Evolutionary conservation across 164 flowering plant genomes (phyloP).

Genomic region (Tinospora cordifolia): DNA sequence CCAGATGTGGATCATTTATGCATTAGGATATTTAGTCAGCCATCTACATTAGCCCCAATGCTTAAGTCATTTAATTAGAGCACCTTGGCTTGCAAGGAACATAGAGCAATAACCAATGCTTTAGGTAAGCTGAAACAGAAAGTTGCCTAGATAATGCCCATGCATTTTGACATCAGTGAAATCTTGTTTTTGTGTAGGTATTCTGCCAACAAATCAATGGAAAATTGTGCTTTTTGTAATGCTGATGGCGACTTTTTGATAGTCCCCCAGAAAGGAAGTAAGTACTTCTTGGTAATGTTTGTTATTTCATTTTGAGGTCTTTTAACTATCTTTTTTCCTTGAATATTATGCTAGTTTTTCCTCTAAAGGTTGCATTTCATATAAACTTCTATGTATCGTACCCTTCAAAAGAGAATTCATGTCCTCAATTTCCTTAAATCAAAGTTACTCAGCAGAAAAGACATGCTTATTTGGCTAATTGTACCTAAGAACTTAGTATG

Average conservation of each 20-base stretch:
- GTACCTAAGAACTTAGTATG: no score
- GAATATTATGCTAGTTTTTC: neutral
- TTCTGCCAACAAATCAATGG: slow-evolving; percentile 87
- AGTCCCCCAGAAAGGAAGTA: slow-evolving; percentile 94
- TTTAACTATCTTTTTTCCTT: neutral
- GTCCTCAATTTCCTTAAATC: no score
- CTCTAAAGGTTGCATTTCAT: neutral
- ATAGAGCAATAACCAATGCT: no score
- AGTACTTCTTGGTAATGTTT: slow-evolving; percentile 22
- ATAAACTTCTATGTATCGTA: neutral
- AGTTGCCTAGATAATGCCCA: neutral
- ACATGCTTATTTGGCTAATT: no score
- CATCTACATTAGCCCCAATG: no score
- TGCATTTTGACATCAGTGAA: slow-evolving; percentile 8
- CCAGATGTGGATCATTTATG: no score
- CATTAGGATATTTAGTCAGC: no score
- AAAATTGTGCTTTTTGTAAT: slow-evolving; percentile 79
- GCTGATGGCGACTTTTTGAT: slow-evolving; percentile 97
- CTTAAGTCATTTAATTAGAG: no score
- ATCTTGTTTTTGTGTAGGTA: slow-evolving; percentile 48
- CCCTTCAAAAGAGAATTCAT: neutral
- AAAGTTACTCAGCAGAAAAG: no score
- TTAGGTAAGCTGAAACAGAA: neutral
- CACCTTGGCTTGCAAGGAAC: no score
- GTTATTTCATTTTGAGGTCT: neutral